These are phyloP conservation scores for Fusarium mexicanum DNA, from an alignment of 2,329 filamentous ascomycete species.

Conservation along the genomic window DNA sequence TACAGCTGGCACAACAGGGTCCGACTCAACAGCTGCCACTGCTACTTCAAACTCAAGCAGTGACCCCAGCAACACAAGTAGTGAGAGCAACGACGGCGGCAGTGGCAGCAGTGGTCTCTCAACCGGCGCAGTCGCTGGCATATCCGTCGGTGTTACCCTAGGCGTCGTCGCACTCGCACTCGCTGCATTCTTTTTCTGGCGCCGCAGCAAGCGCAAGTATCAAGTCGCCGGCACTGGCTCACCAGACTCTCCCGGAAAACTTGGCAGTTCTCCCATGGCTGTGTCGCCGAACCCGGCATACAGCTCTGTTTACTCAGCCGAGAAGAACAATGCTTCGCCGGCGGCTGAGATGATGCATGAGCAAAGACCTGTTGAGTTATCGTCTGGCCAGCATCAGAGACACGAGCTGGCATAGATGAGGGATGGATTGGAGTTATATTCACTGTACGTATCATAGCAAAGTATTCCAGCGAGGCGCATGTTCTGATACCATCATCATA, in stretches of 20 bases:
- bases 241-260: not conserved
- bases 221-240: not conserved
- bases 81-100: not conserved
- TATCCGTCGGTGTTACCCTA: conserved; percentile 4
- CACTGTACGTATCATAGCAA: not conserved
- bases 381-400: not conserved
- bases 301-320: not conserved
- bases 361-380: not conserved
- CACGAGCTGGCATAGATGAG: conserved; percentile 11
- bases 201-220: conserved; percentile 9
- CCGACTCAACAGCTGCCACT: not conserved
- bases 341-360: conserved; percentile 4
- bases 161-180: conserved; percentile 8
- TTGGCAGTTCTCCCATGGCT: not conserved
- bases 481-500: not conserved
- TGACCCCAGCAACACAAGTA: not conserved
- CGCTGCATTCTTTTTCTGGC: conserved; percentile 20
- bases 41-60: not conserved
- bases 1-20: not conserved
- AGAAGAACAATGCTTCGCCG: not conserved
- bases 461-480: not conserved
- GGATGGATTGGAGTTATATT: not conserved
- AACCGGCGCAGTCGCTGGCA: conserved; percentile 13
- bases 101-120: not conserved
- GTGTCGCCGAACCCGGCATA: not conserved